Evolutionary conservation across 2,329 filamentous ascomycete species (phyloP).

Genomic region (Graphilbum fragrans): DNA sequence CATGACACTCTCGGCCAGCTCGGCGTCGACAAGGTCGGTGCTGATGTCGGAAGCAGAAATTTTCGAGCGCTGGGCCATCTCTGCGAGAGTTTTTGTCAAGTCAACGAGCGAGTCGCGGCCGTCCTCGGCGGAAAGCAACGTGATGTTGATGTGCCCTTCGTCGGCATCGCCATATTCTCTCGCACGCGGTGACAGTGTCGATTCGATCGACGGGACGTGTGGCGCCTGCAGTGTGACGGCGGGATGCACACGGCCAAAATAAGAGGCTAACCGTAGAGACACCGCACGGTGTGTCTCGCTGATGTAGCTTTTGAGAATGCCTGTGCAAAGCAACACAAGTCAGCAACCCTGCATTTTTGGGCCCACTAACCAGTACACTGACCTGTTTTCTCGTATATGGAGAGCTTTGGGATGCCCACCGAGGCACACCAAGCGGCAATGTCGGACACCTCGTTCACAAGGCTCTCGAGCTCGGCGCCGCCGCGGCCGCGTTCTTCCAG

Average conservation of each 20-base stretch:
- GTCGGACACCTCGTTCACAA: slow-evolving; percentile 86
- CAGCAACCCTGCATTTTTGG: too few relatives aligned
- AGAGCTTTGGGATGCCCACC: slow-evolving; percentile 75
- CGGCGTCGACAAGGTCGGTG: slow-evolving; percentile 75
- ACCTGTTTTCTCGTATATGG: slow-evolving; percentile 89
- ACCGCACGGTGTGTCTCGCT: slow-evolving; percentile 74
- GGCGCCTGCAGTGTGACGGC: slow-evolving; percentile 61
- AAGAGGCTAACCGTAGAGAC: slow-evolving; percentile 66
- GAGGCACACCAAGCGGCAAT: slow-evolving; percentile 88
- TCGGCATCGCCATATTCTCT: slow-evolving; percentile 16
- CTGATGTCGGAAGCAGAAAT: slow-evolving; percentile 72
- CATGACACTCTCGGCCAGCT: slow-evolving; percentile 70
- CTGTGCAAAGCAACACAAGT: slow-evolving; percentile 27
- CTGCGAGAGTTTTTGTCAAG: slow-evolving; percentile 81
- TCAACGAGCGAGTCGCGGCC: slow-evolving; percentile 91
- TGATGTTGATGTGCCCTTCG: slow-evolving; percentile 40
- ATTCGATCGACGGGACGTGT: slow-evolving; percentile 48
- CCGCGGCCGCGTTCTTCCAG: slow-evolving; percentile 57
- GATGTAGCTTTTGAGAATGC: slow-evolving; percentile 79
- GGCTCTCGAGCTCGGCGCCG: slow-evolving; percentile 62
- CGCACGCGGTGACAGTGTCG: slow-evolving; percentile 25
- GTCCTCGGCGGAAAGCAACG: slow-evolving; percentile 79
- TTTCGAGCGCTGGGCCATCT: slow-evolving; percentile 89
- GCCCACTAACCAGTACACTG: slow-evolving; percentile 19
- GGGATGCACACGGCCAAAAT: slow-evolving; percentile 71